A percentile compares a stretch with the other conserved stretches of the same genome.
Conservation (phyloP, 306 rosid species). For the Datisca glomerata region DNA sequence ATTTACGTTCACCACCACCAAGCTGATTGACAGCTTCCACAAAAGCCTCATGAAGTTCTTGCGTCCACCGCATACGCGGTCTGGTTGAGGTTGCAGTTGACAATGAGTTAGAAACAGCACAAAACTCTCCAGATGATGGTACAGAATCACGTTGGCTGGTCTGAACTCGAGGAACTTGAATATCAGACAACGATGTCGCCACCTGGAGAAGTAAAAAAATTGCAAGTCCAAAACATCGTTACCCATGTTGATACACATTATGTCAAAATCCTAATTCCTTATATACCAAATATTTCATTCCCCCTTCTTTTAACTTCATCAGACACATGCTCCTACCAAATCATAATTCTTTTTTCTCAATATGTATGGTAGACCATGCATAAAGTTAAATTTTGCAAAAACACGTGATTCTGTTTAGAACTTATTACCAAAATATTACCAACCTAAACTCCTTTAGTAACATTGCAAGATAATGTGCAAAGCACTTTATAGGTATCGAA, state of each 20-base stretch:
- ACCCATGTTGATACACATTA: too few relatives aligned
- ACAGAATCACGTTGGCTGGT: constrained; percentile 7
- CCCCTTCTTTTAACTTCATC: too few relatives aligned
- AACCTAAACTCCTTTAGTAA: too few relatives aligned
- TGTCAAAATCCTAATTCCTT: too few relatives aligned
- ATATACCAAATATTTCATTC: too few relatives aligned
- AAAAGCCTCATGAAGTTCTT: constrained; percentile 89
- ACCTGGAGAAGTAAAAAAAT: constrained; percentile 6
- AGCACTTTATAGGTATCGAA: constrained; percentile 9
- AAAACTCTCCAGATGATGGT: constrained; percentile 31
- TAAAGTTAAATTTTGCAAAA: too few relatives aligned
- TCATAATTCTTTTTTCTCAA: too few relatives aligned
- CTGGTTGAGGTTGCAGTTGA: constrained; percentile 41
- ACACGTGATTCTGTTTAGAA: too few relatives aligned
- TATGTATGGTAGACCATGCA: too few relatives aligned
- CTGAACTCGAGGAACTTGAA: constrained; percentile 33
- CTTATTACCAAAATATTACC: too few relatives aligned
- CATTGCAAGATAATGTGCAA: constrained; percentile 9
- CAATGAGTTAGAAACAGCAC: constrained; percentile 23
- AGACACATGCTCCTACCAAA: too few relatives aligned
- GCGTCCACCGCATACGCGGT: constrained; percentile 96
- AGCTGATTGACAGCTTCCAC: constrained; percentile 83
- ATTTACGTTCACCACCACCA: constrained; percentile 85
- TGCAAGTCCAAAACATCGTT: too few relatives aligned
- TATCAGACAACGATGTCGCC: constrained; percentile 21